Base-by-base conservation (phyloP, 805 yeast species). In the Ogataea neopini region DNA sequence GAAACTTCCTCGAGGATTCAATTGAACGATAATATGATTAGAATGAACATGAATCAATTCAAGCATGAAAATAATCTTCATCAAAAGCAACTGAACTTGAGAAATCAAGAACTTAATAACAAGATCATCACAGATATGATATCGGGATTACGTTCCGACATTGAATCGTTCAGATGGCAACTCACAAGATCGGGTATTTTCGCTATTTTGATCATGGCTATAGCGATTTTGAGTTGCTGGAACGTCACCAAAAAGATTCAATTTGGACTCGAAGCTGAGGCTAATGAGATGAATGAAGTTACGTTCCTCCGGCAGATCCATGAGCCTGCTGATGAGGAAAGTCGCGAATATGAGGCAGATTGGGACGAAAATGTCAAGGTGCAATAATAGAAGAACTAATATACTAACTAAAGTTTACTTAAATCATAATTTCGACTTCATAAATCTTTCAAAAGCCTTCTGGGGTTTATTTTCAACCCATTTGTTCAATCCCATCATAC, bases 131-230 rank as follows among this genome's bases (percentile, higher is more conserved):
- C 94, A 4, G 86, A 86, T 55, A 75, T 94, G 56, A 81, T 83
- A 51, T 83, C 94, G 28, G 94, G 88, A 6, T 78, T 90, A 62
- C 81, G 88, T 61, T 84, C 94, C 0, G 94, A 89, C 47, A 87
- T 89, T 48, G 99, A 92, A 67, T 81, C 84, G 49, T 74, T 92
- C 51, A 75, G 98, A 58, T 92, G 99, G 99, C 89, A 88, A 60
- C 81, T 92, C 38, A 90, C 97, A 1, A 75, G 97, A 47, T 79
- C 94, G 63, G 97, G 97, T 8, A 71, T 94, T 28, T 73, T 87
- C 37, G 88, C 94, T 1, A 83, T 90, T 28, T 66, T 86, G 18
- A 71, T 83, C 1, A 74, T 85, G 52, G 87, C 87, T 1, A 77
- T 81, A 46, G 73, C 81, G 18, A 73, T 83, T 4, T 74, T 87